Evolutionary conservation across 1,284 basidiomycete species (phyloP).

Genomic region (Somion occarium): DNA sequence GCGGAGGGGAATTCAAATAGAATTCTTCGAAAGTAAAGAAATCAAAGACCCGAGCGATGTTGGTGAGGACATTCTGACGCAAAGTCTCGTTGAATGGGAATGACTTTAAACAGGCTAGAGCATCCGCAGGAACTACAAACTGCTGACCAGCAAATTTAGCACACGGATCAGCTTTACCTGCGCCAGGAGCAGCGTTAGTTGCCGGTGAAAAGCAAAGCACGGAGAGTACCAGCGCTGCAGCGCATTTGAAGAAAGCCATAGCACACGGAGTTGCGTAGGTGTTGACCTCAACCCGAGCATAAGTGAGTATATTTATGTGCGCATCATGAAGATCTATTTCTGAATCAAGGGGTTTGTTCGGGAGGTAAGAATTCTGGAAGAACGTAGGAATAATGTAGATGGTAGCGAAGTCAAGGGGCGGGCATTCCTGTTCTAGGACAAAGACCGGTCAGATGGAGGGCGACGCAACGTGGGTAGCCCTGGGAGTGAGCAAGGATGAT

Average conservation of each 20-base stretch:
- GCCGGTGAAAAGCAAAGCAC: not conserved
- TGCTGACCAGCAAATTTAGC: constrained; percentile 42
- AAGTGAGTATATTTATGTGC: no score
- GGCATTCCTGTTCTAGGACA: no score
- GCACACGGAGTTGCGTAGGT: no score
- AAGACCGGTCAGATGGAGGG: no score
- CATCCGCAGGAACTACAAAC: constrained; percentile 48
- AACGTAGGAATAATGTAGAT: no score
- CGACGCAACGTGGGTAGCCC: no score
- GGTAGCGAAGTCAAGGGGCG: no score
- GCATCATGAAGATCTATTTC: no score
- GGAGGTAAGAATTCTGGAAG: no score
- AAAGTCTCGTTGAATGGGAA: constrained; percentile 64
- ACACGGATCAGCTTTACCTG: constrained; percentile 38
- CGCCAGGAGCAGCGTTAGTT: constrained; percentile 9
- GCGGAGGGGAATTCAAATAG: constrained; percentile 53
- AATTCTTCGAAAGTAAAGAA: constrained; percentile 65
- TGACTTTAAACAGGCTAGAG: constrained; percentile 52
- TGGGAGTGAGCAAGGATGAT: no score
- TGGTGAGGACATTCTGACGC: constrained; percentile 52
- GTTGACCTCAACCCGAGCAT: no score
- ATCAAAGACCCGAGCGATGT: constrained; percentile 52
- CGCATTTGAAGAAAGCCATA: not conserved
- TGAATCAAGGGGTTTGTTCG: no score
- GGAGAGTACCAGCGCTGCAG: not conserved